These are phyloP conservation scores for Sequoiadendron giganteum DNA, from an alignment of 75 land plant species.

Conservation along the genomic window DNA sequence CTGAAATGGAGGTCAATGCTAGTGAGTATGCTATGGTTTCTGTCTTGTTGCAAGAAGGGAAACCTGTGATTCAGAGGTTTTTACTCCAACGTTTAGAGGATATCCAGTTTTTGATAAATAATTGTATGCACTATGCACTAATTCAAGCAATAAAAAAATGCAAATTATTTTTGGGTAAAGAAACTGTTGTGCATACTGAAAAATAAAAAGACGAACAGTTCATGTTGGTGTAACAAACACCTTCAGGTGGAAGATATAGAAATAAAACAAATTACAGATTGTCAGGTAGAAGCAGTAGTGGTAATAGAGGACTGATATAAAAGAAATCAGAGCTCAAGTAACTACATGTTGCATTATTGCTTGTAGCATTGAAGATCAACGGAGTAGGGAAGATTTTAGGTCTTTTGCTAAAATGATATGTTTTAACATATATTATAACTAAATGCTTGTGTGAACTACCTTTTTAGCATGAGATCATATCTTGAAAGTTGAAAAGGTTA, in stretches of 20 bases:
- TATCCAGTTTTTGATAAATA: too few relatives aligned
- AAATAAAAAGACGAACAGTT: not conserved
- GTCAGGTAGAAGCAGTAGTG: not conserved
- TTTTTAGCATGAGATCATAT: too few relatives aligned
- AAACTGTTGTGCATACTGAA: too few relatives aligned
- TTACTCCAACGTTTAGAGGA: too few relatives aligned
- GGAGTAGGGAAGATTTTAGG: not conserved
- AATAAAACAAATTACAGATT: too few relatives aligned
- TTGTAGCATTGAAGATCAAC: not conserved
- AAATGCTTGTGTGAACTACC: not conserved
- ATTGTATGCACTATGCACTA: too few relatives aligned
- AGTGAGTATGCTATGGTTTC: too few relatives aligned
- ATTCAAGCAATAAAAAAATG: too few relatives aligned
- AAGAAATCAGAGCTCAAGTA: not conserved
- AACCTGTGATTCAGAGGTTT: too few relatives aligned
- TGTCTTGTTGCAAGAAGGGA: too few relatives aligned
- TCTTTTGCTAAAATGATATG: not conserved
- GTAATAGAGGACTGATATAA: not conserved
- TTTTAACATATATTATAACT: not conserved
- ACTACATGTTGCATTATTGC: not conserved
- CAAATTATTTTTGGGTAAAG: too few relatives aligned
- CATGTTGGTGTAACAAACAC: not conserved
- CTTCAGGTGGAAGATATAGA: not conserved
- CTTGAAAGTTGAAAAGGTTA: not conserved
- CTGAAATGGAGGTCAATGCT: too few relatives aligned